phyloP scores from a whole-genome alignment of 164 flowering plant genomes.

The Aristolochia californica region DNA sequence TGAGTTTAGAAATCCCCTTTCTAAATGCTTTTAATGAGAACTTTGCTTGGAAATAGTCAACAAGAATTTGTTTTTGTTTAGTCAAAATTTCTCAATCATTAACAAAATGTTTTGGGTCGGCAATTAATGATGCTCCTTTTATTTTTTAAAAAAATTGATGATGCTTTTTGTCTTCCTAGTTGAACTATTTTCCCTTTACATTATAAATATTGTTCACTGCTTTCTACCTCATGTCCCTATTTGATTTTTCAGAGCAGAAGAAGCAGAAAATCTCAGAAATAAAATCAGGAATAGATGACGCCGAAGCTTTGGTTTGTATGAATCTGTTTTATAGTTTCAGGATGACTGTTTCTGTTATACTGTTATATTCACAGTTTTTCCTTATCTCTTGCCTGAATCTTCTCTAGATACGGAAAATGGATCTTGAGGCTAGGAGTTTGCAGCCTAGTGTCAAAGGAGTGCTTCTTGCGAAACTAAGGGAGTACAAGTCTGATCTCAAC shows the following conservation, averaged over 20 bases:
- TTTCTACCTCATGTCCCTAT: not conserved
- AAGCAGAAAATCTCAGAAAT: conserved; percentile 68
- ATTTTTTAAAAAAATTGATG: no score
- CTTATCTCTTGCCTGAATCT: conserved; percentile 1
- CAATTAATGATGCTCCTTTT: no score
- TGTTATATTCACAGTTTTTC: not conserved
- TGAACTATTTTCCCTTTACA: no score
- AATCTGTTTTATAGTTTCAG: not conserved
- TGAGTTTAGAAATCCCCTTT: no score
- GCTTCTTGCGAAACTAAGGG: conserved; percentile 83
- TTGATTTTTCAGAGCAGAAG: conserved; percentile 54
- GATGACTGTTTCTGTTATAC: not conserved
- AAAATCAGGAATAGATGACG: conserved; percentile 65
- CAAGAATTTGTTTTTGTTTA: no score
- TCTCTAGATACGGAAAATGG: conserved; percentile 75
- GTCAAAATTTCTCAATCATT: no score
- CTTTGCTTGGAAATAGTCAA: no score
- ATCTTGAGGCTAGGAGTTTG: conserved; percentile 83
- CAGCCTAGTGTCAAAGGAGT: conserved; percentile 74
- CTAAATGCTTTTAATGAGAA: no score
- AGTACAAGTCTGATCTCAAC: conserved; percentile 80
- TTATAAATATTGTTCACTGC: no score
- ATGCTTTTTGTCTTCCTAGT: no score
- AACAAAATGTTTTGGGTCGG: no score
- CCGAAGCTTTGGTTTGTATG: conserved; percentile 59